phyloP scores from a whole-genome alignment of 2,329 filamentous ascomycete genomes.

The Diaporthe vexans region DNA sequence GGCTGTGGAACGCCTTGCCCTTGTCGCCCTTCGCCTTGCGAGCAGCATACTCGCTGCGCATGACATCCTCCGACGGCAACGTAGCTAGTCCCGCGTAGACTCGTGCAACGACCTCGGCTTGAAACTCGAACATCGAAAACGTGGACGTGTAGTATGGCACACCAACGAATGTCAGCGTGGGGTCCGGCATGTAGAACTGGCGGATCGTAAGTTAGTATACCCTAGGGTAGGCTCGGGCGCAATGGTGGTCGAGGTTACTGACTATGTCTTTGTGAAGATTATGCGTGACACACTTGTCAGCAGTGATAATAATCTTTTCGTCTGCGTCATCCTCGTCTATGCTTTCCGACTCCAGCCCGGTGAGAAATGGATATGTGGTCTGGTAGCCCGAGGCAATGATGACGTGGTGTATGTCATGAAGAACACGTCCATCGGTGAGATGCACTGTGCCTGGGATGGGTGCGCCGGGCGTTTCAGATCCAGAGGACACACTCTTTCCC shows the following conservation, averaged over 20 bases:
- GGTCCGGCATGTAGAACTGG: slow-evolving; percentile 76
- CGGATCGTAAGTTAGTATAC: background rate
- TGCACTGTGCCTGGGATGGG: slow-evolving; percentile 64
- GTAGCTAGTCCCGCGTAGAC: slow-evolving; percentile 65
- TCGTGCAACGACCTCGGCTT: slow-evolving; percentile 72
- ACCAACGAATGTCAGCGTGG: slow-evolving; percentile 73
- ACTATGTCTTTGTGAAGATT: slow-evolving; percentile 77
- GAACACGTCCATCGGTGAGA: slow-evolving; percentile 64
- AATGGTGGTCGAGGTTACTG: background rate
- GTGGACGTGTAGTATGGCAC: slow-evolving; percentile 76
- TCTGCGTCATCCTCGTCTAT: slow-evolving; percentile 60
- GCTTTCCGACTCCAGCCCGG: slow-evolving; percentile 58
- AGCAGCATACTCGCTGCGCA: slow-evolving; percentile 52
- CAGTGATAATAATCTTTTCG: slow-evolving; percentile 69
- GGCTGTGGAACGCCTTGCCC: slow-evolving; percentile 55
- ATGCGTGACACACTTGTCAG: slow-evolving; percentile 73
- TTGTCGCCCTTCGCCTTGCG: slow-evolving; percentile 50
- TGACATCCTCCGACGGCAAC: slow-evolving; percentile 60
- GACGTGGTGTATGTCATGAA: slow-evolving; percentile 71
- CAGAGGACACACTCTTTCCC: slow-evolving; percentile 29
- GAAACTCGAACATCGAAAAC: slow-evolving; percentile 79
- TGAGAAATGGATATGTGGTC: slow-evolving; percentile 75
- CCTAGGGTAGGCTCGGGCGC: rapidly evolving
- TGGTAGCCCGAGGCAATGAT: slow-evolving; percentile 79
- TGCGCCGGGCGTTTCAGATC: slow-evolving; percentile 39